Base-by-base conservation (phyloP, 2,329 filamentous ascomycete genomes). In the Allantophomopsis cytisporea region DNA sequence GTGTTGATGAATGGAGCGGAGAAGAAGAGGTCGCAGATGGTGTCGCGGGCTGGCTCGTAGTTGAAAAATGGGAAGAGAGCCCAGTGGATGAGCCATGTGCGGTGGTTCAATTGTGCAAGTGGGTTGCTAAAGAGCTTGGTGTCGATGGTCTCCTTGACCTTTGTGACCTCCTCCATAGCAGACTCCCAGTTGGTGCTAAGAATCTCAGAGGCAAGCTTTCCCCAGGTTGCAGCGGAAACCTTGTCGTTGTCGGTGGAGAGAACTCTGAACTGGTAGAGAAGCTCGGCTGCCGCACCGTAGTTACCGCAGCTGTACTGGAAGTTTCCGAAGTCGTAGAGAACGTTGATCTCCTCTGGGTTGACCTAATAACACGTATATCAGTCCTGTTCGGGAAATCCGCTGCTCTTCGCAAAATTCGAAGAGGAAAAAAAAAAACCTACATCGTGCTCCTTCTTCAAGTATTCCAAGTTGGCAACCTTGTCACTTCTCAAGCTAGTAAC, bases 21-120 rank as follows among this genome's bases (percentile, higher is more conserved):
- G 76, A 98, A 96, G 73, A 95, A 91, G 60, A 96, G 79, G 54
- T 98, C 91, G 57, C 91, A 85, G 53, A 98, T 75, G 51, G 77
- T 76, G 58, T 98, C 91, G 56, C 89, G 86, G 43, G 86, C 85
- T 49, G 78, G 73, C 55, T 96, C 89, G 67, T 85, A 81, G 77
- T 98, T 96, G 76, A 96, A 98, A 67, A 95, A 88, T 45, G 91
- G 89, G 76, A 96, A 98, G 45, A 98, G 80, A 35, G 85, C 80
- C 88, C 91, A 98, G 82, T 98, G 91, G 54, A 94, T 83, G 55
- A 98, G 72, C 85, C 89, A 94, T 43, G 88, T 93, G 58, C 91
- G 85, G 72, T 95, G 89, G 61, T 89, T 82, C 46, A 98, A 81
- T 68, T 98, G 91, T 44, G 84, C 88, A 48, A 95, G 76, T 20